Conservation (phyloP, 352 stramenopile species). For the Phytophthora chlamydospora region DNA sequence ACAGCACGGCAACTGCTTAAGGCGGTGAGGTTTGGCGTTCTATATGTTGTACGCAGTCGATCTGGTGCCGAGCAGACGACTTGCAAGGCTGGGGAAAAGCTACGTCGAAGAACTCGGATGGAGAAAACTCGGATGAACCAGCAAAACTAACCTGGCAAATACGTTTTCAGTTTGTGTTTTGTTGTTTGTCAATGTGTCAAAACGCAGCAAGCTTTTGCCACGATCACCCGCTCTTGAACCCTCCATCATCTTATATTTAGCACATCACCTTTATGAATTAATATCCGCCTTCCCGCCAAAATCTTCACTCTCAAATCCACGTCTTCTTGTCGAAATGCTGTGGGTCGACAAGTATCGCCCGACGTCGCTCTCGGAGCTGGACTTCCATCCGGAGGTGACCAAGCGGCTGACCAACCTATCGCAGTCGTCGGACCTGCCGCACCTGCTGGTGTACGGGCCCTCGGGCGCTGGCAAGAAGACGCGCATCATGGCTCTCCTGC, state of each 20-base stretch:
- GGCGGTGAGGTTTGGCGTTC: neutral
- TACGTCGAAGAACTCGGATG: no score
- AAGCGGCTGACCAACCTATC: constrained; percentile 87
- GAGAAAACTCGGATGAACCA: no score
- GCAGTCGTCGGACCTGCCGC: constrained; percentile 88
- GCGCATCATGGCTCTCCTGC: constrained; percentile 95
- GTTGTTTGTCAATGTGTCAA: no score
- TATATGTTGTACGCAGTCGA: no score
- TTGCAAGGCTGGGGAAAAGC: no score
- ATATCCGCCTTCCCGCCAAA: constrained; percentile 7
- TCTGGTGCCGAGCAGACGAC: no score
- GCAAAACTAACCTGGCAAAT: no score
- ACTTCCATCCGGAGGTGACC: constrained; percentile 96
- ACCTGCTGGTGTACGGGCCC: constrained; percentile 99
- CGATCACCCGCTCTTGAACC: no score
- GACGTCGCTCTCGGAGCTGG: constrained; percentile 88
- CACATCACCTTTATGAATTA: no score
- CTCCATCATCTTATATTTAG: no score
- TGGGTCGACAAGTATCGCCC: constrained; percentile 99
- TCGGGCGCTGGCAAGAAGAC: constrained; percentile 99
- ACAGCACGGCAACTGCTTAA: constrained; percentile 11
- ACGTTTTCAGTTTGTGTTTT: no score
- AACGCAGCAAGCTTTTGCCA: no score
- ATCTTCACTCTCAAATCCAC: neutral
- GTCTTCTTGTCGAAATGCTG: constrained; percentile 76